A percentile compares a stretch with the other conserved stretches of the same genome.
phyloP scores from a whole-genome alignment of 2,329 filamentous ascomycete species.

The Tolypocladium album region DNA sequence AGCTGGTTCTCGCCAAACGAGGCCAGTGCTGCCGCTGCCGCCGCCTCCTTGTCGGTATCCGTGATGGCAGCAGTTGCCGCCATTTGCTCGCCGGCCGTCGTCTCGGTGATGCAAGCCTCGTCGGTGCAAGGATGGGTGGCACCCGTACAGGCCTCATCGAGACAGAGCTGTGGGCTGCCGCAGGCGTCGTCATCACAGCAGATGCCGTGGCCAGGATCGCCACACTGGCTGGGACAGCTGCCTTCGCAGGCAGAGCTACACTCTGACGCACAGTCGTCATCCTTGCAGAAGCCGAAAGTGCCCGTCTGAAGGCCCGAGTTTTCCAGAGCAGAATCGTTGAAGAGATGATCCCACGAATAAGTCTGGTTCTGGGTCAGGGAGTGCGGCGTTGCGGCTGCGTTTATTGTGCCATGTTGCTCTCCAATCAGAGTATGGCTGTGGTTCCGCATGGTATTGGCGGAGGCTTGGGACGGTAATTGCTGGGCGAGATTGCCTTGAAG shows the following conservation, averaged over 20 bases:
- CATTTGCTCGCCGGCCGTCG: slow-evolving; percentile 1
- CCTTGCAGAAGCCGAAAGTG: slow-evolving; percentile 2
- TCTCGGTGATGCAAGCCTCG: slow-evolving; percentile 18
- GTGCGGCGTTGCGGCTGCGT: neutral
- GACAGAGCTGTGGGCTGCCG: slow-evolving; percentile 12
- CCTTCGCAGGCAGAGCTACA: slow-evolving; percentile 24
- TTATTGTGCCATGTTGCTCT: neutral
- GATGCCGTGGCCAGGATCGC: slow-evolving; percentile 17
- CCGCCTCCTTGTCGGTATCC: slow-evolving; percentile 15
- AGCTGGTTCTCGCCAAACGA: slow-evolving; percentile 16
- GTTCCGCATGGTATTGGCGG: neutral
- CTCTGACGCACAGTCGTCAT: slow-evolving; percentile 20
- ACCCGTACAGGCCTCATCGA: slow-evolving; percentile 22
- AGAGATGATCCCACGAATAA: slow-evolving; percentile 9
- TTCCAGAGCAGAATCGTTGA: slow-evolving; percentile 4
- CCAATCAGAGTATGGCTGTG: neutral
- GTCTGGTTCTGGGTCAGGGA: slow-evolving; percentile 2
- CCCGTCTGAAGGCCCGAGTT: neutral
- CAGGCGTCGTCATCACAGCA: slow-evolving; percentile 26
- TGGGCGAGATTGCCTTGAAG: slow-evolving; percentile 3
- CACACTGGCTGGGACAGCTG: slow-evolving; percentile 24
- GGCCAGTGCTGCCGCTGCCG: slow-evolving; percentile 17
- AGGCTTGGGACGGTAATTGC: neutral
- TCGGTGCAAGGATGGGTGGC: slow-evolving; percentile 25
- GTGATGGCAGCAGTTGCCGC: slow-evolving; percentile 4